A percentile compares a stretch with the other conserved stretches of the same genome.
These are phyloP conservation scores for Sorghum bicolor DNA, from an alignment of 176 grass and related monocot species.

Conservation along the genomic window DNA sequence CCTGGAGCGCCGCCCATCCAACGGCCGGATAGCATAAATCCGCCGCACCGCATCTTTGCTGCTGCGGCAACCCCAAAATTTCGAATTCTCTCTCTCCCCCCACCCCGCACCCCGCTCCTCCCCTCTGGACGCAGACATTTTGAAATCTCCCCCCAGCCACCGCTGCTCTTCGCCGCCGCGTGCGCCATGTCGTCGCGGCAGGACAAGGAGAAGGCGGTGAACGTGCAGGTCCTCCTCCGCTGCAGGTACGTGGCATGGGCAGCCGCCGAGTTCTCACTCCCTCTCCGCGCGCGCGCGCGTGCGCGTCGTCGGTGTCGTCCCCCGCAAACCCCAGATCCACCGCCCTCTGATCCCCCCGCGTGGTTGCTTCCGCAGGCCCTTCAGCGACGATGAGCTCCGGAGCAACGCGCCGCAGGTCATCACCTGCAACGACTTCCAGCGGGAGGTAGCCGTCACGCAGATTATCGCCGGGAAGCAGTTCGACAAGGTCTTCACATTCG, in stretches of 20 bases:
- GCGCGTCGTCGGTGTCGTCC: neutral
- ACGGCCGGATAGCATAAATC: neutral
- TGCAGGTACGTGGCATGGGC: conserved; percentile 62
- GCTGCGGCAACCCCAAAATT: conserved; percentile 6
- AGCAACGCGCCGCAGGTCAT: conserved; percentile 93
- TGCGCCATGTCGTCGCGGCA: conserved; percentile 74
- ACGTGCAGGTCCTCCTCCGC: conserved; percentile 93
- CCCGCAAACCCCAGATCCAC: conserved; percentile 26
- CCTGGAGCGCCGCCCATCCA: neutral
- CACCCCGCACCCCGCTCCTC: neutral
- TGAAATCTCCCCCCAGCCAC: conserved; percentile 1
- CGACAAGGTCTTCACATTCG: conserved; percentile 91
- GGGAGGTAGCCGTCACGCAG: conserved; percentile 90
- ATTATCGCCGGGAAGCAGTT: conserved; percentile 82
- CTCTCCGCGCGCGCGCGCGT: too few species aligned
- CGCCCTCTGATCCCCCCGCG: neutral
- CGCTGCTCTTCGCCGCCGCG: neutral
- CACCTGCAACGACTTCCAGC: conserved; percentile 91
- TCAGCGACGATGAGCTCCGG: conserved; percentile 76
- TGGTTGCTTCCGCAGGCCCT: conserved; percentile 44
- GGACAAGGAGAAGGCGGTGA: conserved; percentile 96
- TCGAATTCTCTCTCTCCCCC: conserved; percentile 26
- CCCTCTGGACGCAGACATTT: neutral
- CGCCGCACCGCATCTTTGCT: neutral
- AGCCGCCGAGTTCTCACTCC: neutral